These are phyloP conservation scores for Vaccinium corymbosum DNA, from an alignment of 148 eudicot species.

Conservation along the genomic window DNA sequence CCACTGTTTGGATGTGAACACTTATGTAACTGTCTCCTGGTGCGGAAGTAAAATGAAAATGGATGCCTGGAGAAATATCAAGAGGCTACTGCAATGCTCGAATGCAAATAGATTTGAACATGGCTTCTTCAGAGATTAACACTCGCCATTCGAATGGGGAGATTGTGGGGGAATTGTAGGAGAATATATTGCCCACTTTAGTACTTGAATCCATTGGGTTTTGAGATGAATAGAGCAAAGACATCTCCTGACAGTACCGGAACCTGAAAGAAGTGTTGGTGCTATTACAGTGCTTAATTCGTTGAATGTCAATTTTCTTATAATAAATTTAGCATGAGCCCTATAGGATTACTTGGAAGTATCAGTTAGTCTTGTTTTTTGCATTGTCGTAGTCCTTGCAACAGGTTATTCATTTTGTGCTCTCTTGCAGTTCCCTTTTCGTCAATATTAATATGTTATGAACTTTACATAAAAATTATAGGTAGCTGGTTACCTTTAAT, in stretches of 20 bases:
- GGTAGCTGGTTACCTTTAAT: constrained; percentile 45
- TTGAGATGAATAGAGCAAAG: constrained; percentile 67
- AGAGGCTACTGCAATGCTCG: constrained; percentile 6
- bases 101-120: constrained; percentile 1
- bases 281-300: constrained; percentile 1
- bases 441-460: neutral
- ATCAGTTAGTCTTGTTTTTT: neutral
- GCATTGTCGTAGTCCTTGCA: neutral
- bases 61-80: constrained; percentile 73
- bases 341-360: neutral
- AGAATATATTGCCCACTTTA: constrained; percentile 93
- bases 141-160: constrained; percentile 90
- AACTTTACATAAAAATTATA: neutral
- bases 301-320: neutral
- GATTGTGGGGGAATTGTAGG: constrained; percentile 72
- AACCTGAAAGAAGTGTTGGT: constrained; percentile 34
- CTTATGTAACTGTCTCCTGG: constrained; percentile 88
- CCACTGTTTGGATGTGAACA: constrained; percentile 78
- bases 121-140: neutral
- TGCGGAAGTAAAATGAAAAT: constrained; percentile 88
- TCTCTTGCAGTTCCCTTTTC: neutral
- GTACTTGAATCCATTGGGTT: constrained; percentile 83
- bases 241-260: constrained; percentile 86
- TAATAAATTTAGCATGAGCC: neutral
- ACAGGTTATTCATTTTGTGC: neutral